These are phyloP conservation scores for Eleusine coracana DNA, from an alignment of 176 grass and related monocot species.

Conservation along the genomic window DNA sequence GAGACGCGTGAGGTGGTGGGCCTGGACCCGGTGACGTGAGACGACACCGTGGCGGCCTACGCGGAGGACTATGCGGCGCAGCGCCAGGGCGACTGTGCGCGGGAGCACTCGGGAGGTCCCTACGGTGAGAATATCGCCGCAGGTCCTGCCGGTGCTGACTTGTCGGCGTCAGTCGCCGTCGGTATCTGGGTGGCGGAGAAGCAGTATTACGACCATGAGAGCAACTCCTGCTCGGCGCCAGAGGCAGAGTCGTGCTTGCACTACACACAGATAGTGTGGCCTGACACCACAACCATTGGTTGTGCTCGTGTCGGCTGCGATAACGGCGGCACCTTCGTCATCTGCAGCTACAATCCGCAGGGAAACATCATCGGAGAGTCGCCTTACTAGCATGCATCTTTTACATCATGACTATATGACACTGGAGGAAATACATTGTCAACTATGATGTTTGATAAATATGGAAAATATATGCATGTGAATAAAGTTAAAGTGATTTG, in stretches of 20 bases:
- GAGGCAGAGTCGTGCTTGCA: constrained; percentile 24
- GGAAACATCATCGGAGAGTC: constrained; percentile 30
- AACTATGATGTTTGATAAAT: no score
- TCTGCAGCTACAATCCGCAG: constrained; percentile 45
- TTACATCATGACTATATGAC: no score
- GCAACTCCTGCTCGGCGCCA: constrained; percentile 27
- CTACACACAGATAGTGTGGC: constrained; percentile 63
- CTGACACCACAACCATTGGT: constrained; percentile 13
- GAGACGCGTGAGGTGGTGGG: constrained; percentile 23
- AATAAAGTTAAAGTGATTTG: no score
- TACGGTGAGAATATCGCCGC: constrained; percentile 55
- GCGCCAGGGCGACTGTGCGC: constrained; percentile 35
- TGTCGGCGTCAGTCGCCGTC: constrained; percentile 43
- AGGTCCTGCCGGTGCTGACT: neutral
- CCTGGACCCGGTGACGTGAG: constrained; percentile 38
- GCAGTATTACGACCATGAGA: constrained; percentile 35
- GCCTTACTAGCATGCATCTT: constrained; percentile 32
- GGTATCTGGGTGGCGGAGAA: constrained; percentile 30
- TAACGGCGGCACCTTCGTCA: constrained; percentile 27
- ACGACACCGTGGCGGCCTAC: constrained; percentile 23
- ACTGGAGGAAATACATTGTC: no score
- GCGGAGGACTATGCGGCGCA: constrained; percentile 34
- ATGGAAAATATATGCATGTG: no score
- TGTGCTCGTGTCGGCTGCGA: constrained; percentile 38
- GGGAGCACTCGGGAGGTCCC: constrained; percentile 36